These are phyloP conservation scores for Neurospora sp. DNA, from an alignment of 495 filamentous ascomycete genomes.

Conservation along the genomic window DNA sequence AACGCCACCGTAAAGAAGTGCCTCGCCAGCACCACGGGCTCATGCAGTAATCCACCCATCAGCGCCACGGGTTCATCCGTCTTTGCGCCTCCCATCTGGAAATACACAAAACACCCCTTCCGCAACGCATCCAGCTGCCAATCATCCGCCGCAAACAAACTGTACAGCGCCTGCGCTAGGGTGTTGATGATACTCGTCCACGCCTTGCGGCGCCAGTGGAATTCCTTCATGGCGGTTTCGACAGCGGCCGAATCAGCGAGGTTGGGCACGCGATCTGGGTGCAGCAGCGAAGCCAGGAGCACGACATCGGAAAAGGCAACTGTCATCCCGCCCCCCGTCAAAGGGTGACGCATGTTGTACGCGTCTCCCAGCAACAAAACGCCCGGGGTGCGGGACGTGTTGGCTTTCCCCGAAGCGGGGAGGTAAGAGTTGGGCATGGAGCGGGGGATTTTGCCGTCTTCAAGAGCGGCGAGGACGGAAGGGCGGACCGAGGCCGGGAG, in stretches of 20 bases:
- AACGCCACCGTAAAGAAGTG: constrained; percentile 95
- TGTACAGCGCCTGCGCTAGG: constrained; percentile 83
- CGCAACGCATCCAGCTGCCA: constrained; percentile 68
- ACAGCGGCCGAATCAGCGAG: constrained; percentile 58
- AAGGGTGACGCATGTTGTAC: constrained; percentile 92
- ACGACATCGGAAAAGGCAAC: constrained; percentile 85
- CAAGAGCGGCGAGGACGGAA: constrained; percentile 64
- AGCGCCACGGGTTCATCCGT: constrained; percentile 71
- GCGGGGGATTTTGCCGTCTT: constrained; percentile 55
- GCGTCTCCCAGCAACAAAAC: constrained; percentile 82
- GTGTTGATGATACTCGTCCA: constrained; percentile 88
- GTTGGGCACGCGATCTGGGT: constrained; percentile 52
- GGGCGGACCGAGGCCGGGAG: constrained; percentile 66
- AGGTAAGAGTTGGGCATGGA: constrained; percentile 94
- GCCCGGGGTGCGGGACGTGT: constrained; percentile 57
- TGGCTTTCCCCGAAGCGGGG: constrained; percentile 43
- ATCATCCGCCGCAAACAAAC: constrained; percentile 81
- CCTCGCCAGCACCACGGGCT: constrained; percentile 68
- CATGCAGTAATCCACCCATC: constrained; percentile 71
- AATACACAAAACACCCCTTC: constrained; percentile 88
- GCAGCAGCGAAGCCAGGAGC: constrained; percentile 59
- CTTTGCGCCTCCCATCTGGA: constrained; percentile 54
- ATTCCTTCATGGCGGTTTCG: constrained; percentile 54
- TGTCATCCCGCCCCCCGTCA: constrained; percentile 94
- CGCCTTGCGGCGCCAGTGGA: constrained; percentile 82